Evolutionary conservation across 306 rosid species (phyloP).

Genomic region (Pyrus betulifolia): DNA sequence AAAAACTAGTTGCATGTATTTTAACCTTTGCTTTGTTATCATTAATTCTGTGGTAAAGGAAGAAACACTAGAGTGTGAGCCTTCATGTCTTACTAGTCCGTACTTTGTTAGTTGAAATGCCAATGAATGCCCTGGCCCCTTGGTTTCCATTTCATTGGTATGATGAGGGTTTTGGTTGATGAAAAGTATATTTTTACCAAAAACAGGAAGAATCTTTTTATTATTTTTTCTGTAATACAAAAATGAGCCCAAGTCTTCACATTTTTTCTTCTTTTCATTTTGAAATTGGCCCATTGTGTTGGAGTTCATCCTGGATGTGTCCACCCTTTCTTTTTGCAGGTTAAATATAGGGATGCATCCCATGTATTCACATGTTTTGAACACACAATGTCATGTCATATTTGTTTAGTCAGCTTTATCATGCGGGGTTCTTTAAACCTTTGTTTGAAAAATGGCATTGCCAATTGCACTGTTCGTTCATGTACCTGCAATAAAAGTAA

Average conservation of each 20-base stretch:
- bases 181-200: background rate
- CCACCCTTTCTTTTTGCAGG: background rate
- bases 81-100: background rate
- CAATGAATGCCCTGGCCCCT: background rate
- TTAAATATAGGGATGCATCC: background rate
- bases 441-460: background rate
- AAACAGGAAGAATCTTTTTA: background rate
- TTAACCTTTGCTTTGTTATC: background rate
- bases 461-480: background rate
- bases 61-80: background rate
- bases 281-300: background rate
- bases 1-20: background rate
- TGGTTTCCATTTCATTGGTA: background rate
- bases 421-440: background rate
- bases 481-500: background rate
- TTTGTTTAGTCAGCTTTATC: background rate
- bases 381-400: background rate
- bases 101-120: background rate
- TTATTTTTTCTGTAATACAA: background rate
- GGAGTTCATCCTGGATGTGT: background rate
- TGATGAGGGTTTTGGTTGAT: background rate
- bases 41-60: background rate
- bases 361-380: background rate
- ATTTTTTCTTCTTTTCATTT: background rate
- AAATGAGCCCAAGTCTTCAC: background rate